phyloP scores from a whole-genome alignment of 1,139 yeast species.

The Entelexis sorbosivorans region DNA sequence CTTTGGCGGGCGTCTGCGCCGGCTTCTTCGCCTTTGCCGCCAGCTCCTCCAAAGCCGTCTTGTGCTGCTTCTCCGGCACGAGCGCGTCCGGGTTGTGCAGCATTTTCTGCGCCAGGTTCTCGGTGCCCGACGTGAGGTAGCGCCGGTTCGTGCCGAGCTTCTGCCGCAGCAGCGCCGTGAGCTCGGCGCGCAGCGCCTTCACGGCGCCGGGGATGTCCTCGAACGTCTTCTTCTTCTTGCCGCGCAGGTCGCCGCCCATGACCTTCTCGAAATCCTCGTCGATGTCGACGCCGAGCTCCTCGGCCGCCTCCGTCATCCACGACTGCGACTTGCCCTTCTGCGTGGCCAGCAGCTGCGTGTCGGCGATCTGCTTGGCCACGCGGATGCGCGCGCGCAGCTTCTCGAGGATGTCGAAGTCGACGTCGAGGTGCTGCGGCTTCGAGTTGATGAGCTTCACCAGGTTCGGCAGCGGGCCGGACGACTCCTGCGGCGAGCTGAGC shows the following conservation, averaged over 20 bases:
- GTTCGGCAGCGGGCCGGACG: conserved; percentile 73
- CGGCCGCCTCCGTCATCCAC: conserved; percentile 88
- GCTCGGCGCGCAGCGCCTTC: conserved; percentile 42
- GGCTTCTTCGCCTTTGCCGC: conserved; percentile 27
- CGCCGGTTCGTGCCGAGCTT: conserved; percentile 46
- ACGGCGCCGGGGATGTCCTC: conserved; percentile 29
- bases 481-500: conserved; percentile 85
- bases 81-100: conserved; percentile 29
- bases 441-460: conserved; percentile 50
- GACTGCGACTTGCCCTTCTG: conserved; percentile 58
- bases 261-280: conserved; percentile 43
- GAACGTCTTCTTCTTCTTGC: neutral
- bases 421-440: conserved; percentile 61
- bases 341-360: conserved; percentile 48
- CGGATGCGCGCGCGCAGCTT: conserved; percentile 61
- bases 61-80: conserved; percentile 45
- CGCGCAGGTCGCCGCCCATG: conserved; percentile 16
- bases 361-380: conserved; percentile 65
- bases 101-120: conserved; percentile 67
- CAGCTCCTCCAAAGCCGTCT: conserved; percentile 59
- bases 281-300: conserved; percentile 70
- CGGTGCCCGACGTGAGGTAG: conserved; percentile 75
- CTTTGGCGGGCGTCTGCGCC: neutral
- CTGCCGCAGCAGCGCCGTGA: conserved; percentile 43
- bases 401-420: conserved; percentile 61